A percentile compares a stretch with the other conserved stretches of the same genome.
Evolutionary conservation across 108 stramenopile species (phyloP).

Genomic region (Cyclotella sp.): DNA sequence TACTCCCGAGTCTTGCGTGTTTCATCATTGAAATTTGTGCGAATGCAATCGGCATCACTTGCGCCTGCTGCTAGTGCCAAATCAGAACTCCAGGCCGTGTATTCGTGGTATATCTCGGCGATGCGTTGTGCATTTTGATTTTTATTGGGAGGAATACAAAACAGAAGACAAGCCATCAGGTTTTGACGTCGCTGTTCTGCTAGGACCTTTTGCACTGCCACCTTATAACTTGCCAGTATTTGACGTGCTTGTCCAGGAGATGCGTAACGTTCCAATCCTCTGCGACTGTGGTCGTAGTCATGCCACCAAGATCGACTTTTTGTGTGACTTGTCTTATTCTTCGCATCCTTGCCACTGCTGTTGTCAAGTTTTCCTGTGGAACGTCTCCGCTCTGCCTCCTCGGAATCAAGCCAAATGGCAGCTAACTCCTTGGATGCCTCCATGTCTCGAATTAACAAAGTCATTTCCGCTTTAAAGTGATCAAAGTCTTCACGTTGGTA

Average conservation of each 20-base stretch:
- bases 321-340: not conserved
- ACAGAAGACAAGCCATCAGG: conserved; percentile 35
- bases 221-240: conserved; percentile 70
- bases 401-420: conserved; percentile 42
- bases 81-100: conserved; percentile 82
- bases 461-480: conserved; percentile 49
- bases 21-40: conserved; percentile 71
- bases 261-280: conserved; percentile 87
- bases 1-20: conserved; percentile 80
- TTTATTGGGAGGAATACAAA: conserved; percentile 40
- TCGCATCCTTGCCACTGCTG: not conserved
- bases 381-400: conserved; percentile 15
- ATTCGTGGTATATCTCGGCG: conserved; percentile 71
- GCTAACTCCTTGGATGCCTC: conserved; percentile 46
- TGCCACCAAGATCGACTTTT: conserved; percentile 75
- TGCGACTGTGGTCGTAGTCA: conserved; percentile 82
- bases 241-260: conserved; percentile 81
- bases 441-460: conserved; percentile 39
- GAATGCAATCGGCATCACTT: conserved; percentile 82
- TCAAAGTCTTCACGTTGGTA: conserved; percentile 51
- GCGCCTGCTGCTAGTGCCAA: conserved; percentile 82
- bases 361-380: not conserved
- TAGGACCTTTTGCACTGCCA: conserved; percentile 68
- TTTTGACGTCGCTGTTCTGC: conserved; percentile 77
- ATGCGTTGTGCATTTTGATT: conserved; percentile 68